Percentiles rank a stretch among this genome's conserved stretches.
Evolutionary conservation across 805 yeast species (phyloP).

Genomic region (Schizosaccharomyces octosporus): DNA sequence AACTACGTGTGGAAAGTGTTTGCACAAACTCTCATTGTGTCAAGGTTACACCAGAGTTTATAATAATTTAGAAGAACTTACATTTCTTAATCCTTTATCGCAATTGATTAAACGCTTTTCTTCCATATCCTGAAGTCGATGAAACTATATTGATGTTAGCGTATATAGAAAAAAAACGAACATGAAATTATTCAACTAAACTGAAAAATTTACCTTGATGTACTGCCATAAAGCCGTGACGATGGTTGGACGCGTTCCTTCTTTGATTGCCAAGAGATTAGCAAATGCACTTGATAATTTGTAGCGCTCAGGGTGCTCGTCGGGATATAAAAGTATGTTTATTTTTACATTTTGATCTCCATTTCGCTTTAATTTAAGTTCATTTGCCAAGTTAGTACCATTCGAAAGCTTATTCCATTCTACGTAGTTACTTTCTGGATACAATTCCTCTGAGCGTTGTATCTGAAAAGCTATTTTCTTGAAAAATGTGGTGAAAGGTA

Average conservation of each 20-base stretch:
- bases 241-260: constrained; percentile 67
- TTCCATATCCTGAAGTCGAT: constrained; percentile 33
- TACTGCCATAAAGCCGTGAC: constrained; percentile 64
- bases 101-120: constrained; percentile 30
- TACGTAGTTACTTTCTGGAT: constrained; percentile 24
- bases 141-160: constrained; percentile 12
- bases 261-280: constrained; percentile 45
- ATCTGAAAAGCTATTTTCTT: constrained; percentile 70
- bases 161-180: too few relatives aligned
- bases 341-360: constrained; percentile 45
- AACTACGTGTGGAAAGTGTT: too few relatives aligned
- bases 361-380: constrained; percentile 59
- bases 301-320: constrained; percentile 44
- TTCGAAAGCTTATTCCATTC: constrained; percentile 70
- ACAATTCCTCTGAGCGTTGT: constrained; percentile 11
- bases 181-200: too few relatives aligned
- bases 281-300: constrained; percentile 43
- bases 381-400: constrained; percentile 25
- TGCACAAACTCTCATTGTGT: too few relatives aligned
- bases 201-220: constrained; percentile 16
- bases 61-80: constrained; percentile 7
- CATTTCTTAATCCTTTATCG: constrained; percentile 21
- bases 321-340: constrained; percentile 57
- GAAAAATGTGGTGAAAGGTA: constrained; percentile 43
- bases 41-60: too few relatives aligned